Percentiles rank a stretch among this genome's conserved stretches.
Conservation (phyloP, 768 basidiomycete species). For the Megacollybia marginata region DNA sequence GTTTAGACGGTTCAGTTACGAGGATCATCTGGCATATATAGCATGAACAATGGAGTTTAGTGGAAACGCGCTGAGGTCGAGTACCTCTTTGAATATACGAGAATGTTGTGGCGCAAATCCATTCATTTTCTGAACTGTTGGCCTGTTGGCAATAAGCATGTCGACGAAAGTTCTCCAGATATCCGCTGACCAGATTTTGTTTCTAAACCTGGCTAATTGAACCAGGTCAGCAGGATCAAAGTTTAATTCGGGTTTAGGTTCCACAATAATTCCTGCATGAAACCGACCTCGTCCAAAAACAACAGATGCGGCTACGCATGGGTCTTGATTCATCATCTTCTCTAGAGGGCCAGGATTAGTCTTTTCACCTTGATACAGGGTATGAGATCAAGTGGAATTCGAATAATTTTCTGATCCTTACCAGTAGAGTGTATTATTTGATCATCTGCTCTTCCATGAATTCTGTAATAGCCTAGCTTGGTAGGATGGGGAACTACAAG, state of each 20-base stretch:
- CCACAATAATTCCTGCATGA: slow-evolving; percentile 26
- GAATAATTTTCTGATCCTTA: no score
- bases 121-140: slow-evolving; percentile 32
- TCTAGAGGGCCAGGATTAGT: slow-evolving; percentile 33
- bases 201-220: no score
- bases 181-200: slow-evolving; percentile 1
- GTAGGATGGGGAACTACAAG: slow-evolving; percentile 33
- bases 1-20: slow-evolving; percentile 27
- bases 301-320: slow-evolving; percentile 16
- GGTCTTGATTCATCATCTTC: slow-evolving; percentile 23
- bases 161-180: not conserved
- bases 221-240: not conserved
- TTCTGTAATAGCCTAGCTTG: slow-evolving; percentile 24
- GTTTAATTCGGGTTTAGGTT: slow-evolving; percentile 13
- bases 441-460: slow-evolving; percentile 37
- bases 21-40: slow-evolving; percentile 29
- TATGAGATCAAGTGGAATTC: no score
- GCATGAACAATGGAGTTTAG: not conserved
- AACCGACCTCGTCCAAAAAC: slow-evolving; percentile 29
- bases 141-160: slow-evolving; percentile 15
- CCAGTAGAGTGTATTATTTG: slow-evolving; percentile 37
- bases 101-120: slow-evolving; percentile 32
- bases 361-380: slow-evolving; percentile 9
- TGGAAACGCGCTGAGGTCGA: slow-evolving; percentile 1
- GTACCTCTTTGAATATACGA: slow-evolving; percentile 36